These are phyloP conservation scores for Entelexis sorbosivorans DNA, from an alignment of 1,139 yeast genomes.

Conservation along the genomic window DNA sequence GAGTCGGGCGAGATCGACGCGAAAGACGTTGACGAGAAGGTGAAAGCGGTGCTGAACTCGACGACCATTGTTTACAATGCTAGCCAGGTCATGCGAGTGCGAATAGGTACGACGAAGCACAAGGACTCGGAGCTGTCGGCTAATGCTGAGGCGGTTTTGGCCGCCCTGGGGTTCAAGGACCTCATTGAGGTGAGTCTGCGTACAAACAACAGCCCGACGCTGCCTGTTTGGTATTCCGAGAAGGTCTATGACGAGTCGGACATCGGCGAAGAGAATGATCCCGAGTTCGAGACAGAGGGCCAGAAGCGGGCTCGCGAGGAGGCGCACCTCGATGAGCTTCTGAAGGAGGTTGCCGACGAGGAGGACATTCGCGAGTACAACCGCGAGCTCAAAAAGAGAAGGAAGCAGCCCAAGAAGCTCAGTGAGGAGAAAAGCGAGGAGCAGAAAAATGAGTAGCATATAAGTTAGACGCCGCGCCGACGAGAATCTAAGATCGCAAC, in stretches of 20 bases:
- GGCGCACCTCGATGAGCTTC: constrained; percentile 56
- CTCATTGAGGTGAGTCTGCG: constrained; percentile 61
- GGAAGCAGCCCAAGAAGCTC: constrained; percentile 15
- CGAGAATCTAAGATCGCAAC: no score
- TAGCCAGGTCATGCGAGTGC: constrained; percentile 56
- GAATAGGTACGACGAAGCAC: constrained; percentile 49
- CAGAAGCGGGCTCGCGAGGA: constrained; percentile 32
- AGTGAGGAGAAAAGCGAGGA: not conserved
- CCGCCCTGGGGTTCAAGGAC: constrained; percentile 38
- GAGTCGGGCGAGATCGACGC: constrained; percentile 25
- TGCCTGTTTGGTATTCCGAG: constrained; percentile 69
- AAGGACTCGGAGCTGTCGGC: constrained; percentile 35
- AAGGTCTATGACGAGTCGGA: constrained; percentile 44
- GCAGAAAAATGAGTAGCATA: not conserved
- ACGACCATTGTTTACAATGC: constrained; percentile 62
- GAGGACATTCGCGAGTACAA: constrained; percentile 34
- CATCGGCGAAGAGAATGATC: constrained; percentile 26
- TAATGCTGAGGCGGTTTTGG: constrained; percentile 49
- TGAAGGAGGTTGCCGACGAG: constrained; percentile 71
- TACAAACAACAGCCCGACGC: constrained; percentile 61
- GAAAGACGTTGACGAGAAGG: constrained; percentile 46
- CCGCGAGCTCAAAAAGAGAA: constrained; percentile 20
- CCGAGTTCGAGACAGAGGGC: constrained; percentile 28
- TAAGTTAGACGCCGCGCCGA: not conserved
- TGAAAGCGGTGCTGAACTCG: constrained; percentile 47